Conservation (phyloP, 108 stramenopile genomes). For the Epipyxis sp. region DNA sequence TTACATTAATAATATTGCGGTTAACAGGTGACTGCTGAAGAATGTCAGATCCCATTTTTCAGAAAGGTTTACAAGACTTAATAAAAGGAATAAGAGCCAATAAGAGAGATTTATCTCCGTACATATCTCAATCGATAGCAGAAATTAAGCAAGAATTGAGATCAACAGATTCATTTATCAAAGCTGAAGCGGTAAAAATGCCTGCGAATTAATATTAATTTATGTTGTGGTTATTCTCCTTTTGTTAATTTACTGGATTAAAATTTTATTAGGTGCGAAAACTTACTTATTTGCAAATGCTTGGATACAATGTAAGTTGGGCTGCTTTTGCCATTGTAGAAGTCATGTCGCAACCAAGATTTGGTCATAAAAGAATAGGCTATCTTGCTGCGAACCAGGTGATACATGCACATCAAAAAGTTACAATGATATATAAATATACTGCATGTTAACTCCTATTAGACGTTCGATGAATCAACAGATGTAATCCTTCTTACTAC, state of each 20-base stretch:
- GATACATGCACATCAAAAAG: no score
- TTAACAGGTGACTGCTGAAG: no score
- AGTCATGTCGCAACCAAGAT: conserved; percentile 85
- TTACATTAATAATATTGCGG: no score
- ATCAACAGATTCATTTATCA: conserved; percentile 79
- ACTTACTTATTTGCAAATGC: conserved; percentile 93
- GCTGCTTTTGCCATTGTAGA: conserved; percentile 90
- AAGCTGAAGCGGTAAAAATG: conserved; percentile 70
- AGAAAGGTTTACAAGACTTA: conserved; percentile 85
- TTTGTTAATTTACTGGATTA: background rate
- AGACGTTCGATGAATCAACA: conserved; percentile 86
- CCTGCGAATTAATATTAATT: background rate
- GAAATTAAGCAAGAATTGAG: conserved; percentile 91
- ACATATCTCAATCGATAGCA: conserved; percentile 85
- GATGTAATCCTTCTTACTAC: conserved; percentile 95
- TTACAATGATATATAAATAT: no score
- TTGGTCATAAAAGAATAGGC: conserved; percentile 90
- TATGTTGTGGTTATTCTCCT: background rate
- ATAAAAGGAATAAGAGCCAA: conserved; percentile 96
- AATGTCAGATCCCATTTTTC: conserved; percentile 66
- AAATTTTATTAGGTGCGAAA: conserved; percentile 67
- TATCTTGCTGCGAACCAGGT: conserved; percentile 75
- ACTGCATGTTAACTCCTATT: conserved; percentile 33
- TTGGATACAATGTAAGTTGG: conserved; percentile 95
- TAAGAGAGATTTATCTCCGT: conserved; percentile 85